Conservation (phyloP, 169 alveolate genomes). For the Plasmodium reichenowi region DNA sequence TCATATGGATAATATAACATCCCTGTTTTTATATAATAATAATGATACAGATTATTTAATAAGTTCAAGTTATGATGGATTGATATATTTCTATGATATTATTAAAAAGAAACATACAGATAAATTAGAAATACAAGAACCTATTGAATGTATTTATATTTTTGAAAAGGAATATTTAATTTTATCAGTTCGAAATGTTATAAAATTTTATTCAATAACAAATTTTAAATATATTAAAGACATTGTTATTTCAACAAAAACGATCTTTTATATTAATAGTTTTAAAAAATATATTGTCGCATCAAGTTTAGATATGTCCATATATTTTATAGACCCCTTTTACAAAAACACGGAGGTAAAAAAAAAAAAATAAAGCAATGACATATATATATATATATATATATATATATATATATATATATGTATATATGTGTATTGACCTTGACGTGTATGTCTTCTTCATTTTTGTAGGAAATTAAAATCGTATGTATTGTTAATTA, state of each 20-base stretch:
- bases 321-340: constrained; percentile 58
- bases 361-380: background rate
- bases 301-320: constrained; percentile 40
- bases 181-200: constrained; percentile 43
- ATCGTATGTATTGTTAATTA: constrained; percentile 28
- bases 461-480: constrained; percentile 24
- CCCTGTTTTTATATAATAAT: constrained; percentile 26
- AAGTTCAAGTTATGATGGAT: constrained; percentile 75
- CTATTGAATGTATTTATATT: constrained; percentile 39
- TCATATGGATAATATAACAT: constrained; percentile 65
- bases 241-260: constrained; percentile 39
- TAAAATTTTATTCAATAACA: constrained; percentile 39
- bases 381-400: too few relatives aligned
- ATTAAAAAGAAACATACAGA: background rate
- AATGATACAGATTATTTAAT: constrained; percentile 38
- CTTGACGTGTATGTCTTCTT: background rate
- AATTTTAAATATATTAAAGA: constrained; percentile 25
- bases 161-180: constrained; percentile 52
- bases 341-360: constrained; percentile 28
- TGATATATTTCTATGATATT: constrained; percentile 39
- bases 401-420: too few relatives aligned
- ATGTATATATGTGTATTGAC: too few relatives aligned
- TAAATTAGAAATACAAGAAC: constrained; percentile 57
- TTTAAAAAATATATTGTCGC: constrained; percentile 54
- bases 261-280: constrained; percentile 31